A percentile compares a stretch with the other conserved stretches of the same genome.
These are phyloP conservation scores for Exophiala aquamarina DNA, from an alignment of 2,329 filamentous ascomycete genomes.

Conservation along the genomic window DNA sequence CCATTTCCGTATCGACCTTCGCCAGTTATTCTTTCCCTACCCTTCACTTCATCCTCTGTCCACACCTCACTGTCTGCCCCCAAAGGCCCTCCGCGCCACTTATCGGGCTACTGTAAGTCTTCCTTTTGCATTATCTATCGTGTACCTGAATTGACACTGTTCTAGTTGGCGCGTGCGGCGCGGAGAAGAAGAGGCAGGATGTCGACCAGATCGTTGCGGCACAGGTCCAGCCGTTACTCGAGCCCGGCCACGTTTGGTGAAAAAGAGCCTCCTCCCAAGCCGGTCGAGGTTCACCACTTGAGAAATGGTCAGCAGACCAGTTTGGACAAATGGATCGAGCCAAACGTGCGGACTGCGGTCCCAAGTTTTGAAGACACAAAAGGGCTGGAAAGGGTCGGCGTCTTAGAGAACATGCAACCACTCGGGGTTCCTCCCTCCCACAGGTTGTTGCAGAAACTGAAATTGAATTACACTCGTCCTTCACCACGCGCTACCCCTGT, in stretches of 20 bases:
- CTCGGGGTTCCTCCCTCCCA: conserved; percentile 69
- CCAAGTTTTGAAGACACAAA: conserved; percentile 76
- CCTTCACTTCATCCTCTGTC: conserved; percentile 6
- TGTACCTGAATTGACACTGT: conserved; percentile 25
- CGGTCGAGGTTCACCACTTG: conserved; percentile 18
- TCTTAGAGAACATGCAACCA: conserved; percentile 80
- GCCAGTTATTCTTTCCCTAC: conserved; percentile 9
- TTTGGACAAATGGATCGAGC: conserved; percentile 56
- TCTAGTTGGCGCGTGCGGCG: conserved; percentile 24
- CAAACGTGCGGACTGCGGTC: conserved; percentile 51
- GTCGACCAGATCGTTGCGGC: conserved; percentile 27
- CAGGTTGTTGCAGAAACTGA: conserved; percentile 58
- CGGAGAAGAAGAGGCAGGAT: conserved; percentile 23
- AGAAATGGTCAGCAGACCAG: conserved; percentile 23
- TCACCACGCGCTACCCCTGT: conserved; percentile 23
- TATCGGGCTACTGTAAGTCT: conserved; percentile 23
- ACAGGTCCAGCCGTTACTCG: conserved; percentile 28
- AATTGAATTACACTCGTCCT: conserved; percentile 30
- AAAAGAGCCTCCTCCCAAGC: conserved; percentile 19
- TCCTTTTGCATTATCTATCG: not conserved
- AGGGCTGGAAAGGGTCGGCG: conserved; percentile 70
- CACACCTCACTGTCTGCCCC: conserved; percentile 12
- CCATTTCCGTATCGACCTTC: conserved; percentile 15
- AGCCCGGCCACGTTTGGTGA: conserved; percentile 27
- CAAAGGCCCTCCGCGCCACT: conserved; percentile 17